Base-by-base conservation (phyloP, 257 asterid genomes). In the Ligustrum vulgare region DNA sequence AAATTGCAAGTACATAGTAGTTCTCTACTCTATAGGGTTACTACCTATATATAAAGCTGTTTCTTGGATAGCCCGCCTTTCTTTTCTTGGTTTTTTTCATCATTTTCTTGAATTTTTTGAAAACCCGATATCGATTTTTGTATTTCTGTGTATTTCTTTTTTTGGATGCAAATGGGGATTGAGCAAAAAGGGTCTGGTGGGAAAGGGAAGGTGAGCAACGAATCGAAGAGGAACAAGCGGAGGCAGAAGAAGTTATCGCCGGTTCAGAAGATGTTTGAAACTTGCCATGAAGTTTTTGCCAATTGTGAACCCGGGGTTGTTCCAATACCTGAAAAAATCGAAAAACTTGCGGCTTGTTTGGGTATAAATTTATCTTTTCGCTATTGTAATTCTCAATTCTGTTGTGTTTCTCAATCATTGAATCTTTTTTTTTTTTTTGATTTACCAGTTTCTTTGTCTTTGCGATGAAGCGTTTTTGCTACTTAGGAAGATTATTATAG, bases 251-350 rank as follows among this genome's bases (percentile, higher is more conserved):
- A 79, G 70, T 5, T 64, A 18, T 49, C 87, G 3, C 79, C 81
- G 33, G 92, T 92, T 81, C 97, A 94, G 77, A 84, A 47, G 84
- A 93, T 94, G 1, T 92, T 90, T 71, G 92, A 94, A 1, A 86
- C 91, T 70, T 94, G 98, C 80, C 79, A 78, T 62, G 86, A 92
- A 28, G 93, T 45, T 3, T 94, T 92, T 83, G 94, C 89, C 7
- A 91, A 87, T 84, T 92, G 92, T 78, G 94, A 89, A 4, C 96
- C 97, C 11, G 96, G 88, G 72, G 77, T 91, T 78, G 91, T 93
- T 37, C 98, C 98, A 0, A 68, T 96, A 0, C 81, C 92, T 0
- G 92, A 90, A 2, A 88, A 91, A 67, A 81, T 93, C 1, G 88
- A 87, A 39, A 86, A 81, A 68, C 96, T 94, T 35, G 81, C 94